Evolutionary conservation across 1,284 basidiomycete species (phyloP), one percentile per base, ranked within the genome.

Genomic region (Lentinula novae-zelandiae): DNA sequence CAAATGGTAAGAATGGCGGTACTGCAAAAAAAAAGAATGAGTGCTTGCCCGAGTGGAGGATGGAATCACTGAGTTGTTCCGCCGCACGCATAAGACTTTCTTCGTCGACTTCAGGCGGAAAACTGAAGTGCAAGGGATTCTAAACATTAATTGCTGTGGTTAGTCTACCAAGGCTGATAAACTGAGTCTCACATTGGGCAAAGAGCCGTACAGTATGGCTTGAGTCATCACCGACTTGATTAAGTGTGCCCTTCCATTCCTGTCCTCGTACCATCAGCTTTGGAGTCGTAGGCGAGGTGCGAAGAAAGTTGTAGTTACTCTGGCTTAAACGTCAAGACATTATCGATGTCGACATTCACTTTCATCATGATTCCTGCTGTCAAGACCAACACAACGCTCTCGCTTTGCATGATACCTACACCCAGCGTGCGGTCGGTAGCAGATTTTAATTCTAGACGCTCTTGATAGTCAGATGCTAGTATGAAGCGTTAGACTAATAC

Each of bases 211-310:
- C 58, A 94, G 75, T 65, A 96, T 92, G 8, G 92, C 93, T 71
- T 95, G 92, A 59, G 90, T 93, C 82, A 96, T 86, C 40, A 87
- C 92, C 10, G 89, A 87, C 73, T 91, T 90, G 67, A 96, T 84
- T 39, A 93, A 76, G 56, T 83, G 82, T 2, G 86, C 84, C 53
- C 81, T 80, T 33, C 85, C 89, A 62, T 78, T 84, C 55, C 84
- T 88, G 62, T 53, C 42, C n/a, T 58, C 9, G 59, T 61, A 33
- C 10, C 53, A 50, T 58, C 31, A 53, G 36, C n/a, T 66, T 65
- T 64, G 62, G 49, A 31, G 31, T 50, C 12, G 20, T 9, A 46
- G 44, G 20, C 17, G 61, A 59, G n/a, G 65, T 20, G 20, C 54
- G 13, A 44, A 57, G 48, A 20, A 33, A 27, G 8, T 20, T 20